Evolutionary conservation across 2,329 filamentous ascomycete genomes (phyloP).

Genomic region (Sporothrix schenckii): DNA sequence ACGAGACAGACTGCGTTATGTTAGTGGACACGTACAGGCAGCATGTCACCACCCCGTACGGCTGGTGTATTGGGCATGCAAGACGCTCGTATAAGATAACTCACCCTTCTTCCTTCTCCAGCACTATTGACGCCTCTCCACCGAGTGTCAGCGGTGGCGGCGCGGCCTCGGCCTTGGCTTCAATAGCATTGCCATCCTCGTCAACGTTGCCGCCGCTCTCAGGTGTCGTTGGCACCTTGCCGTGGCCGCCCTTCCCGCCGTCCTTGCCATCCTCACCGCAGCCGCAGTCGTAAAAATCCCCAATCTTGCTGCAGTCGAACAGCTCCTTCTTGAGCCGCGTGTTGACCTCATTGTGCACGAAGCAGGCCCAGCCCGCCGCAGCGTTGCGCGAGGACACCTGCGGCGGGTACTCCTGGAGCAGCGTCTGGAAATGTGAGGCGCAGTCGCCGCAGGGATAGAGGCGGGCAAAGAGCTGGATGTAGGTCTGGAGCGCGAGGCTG

Average conservation of each 20-base stretch:
- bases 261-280: constrained; percentile 66
- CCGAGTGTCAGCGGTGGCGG: background rate
- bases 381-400: constrained; percentile 66
- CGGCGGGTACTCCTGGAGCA: constrained; percentile 65
- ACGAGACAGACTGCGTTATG: constrained; percentile 23
- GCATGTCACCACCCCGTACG: too few relatives aligned
- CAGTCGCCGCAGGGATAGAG: constrained; percentile 73
- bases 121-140: constrained; percentile 18
- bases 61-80: too few relatives aligned
- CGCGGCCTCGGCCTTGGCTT: constrained; percentile 32
- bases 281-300: constrained; percentile 72
- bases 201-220: constrained; percentile 38
- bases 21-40: background rate
- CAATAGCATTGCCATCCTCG: constrained; percentile 27
- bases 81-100: background rate
- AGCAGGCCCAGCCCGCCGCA: constrained; percentile 69
- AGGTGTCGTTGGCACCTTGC: constrained; percentile 39
- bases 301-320: constrained; percentile 69
- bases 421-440: constrained; percentile 65
- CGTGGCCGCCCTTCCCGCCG: constrained; percentile 35
- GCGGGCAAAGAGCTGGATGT: constrained; percentile 67
- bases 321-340: constrained; percentile 61
- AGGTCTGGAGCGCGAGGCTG: constrained; percentile 63
- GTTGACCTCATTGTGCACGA: constrained; percentile 70
- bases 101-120: constrained; percentile 39